phyloP scores from a whole-genome alignment of 495 filamentous ascomycete genomes.

The Trypethelium eluteriae region DNA sequence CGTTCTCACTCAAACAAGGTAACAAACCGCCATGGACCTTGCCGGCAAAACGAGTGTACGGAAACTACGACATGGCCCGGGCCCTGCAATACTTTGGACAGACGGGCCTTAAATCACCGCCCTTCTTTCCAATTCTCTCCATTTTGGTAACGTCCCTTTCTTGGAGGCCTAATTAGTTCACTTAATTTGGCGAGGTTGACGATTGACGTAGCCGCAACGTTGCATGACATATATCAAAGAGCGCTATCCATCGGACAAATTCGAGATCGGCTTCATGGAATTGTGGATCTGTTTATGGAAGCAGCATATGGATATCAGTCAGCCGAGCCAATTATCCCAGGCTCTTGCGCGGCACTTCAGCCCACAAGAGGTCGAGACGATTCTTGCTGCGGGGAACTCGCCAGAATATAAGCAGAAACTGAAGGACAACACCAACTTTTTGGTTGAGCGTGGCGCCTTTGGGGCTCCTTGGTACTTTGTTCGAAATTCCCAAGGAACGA shows the following conservation, averaged over 20 bases:
- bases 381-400: conserved; percentile 43
- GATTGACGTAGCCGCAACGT: conserved; percentile 48
- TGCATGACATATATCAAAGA: conserved; percentile 57
- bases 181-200: neutral
- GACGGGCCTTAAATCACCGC: conserved; percentile 39
- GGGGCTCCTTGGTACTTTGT: conserved; percentile 72
- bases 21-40: conserved; percentile 69
- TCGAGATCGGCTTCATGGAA: conserved; percentile 39
- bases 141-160: conserved; percentile 34
- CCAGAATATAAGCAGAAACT: conserved; percentile 53
- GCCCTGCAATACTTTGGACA: conserved; percentile 49
- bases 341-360: conserved; percentile 37
- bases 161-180: no score
- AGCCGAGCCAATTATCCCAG: conserved; percentile 36
- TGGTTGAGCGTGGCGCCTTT: conserved; percentile 58
- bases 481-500: conserved; percentile 47
- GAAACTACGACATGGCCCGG: conserved; percentile 47
- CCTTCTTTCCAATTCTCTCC: conserved; percentile 47
- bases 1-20: conserved; percentile 34
- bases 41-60: conserved; percentile 56
- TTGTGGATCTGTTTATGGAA: conserved; percentile 46
- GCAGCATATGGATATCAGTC: conserved; percentile 43
- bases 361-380: conserved; percentile 40
- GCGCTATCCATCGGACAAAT: conserved; percentile 38
- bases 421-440: conserved; percentile 50